These are phyloP conservation scores for Colletotrichum coccodes DNA, from an alignment of 2,329 filamentous ascomycete genomes.

Conservation along the genomic window DNA sequence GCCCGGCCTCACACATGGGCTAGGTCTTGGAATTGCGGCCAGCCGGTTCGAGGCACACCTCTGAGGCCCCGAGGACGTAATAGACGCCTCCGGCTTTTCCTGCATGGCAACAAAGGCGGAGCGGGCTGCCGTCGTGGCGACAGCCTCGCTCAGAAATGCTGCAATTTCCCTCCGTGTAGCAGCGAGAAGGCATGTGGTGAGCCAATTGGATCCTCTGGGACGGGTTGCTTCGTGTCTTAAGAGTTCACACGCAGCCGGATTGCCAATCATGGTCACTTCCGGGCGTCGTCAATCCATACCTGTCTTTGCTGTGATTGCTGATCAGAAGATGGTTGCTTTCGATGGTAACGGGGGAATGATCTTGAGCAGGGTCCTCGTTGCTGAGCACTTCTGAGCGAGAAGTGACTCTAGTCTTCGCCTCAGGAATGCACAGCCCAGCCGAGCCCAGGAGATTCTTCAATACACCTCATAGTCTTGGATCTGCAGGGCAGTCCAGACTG, in stretches of 20 bases:
- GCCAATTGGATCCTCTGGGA: neutral
- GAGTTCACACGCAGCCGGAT: neutral
- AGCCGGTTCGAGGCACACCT: constrained; percentile 14
- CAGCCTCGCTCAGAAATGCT: constrained; percentile 11
- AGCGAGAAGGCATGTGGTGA: neutral
- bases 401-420: neutral
- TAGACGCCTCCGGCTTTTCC: constrained; percentile 9
- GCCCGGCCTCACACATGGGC: neutral
- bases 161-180: neutral
- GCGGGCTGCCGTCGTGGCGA: neutral
- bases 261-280: neutral
- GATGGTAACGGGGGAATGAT: constrained; percentile 9
- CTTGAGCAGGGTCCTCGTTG: neutral
- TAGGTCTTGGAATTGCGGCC: neutral
- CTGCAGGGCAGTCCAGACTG: neutral
- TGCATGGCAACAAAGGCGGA: neutral
- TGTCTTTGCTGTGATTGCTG: neutral
- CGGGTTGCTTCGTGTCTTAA: neutral
- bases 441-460: neutral
- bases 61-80: neutral
- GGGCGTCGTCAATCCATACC: neutral
- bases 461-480: neutral
- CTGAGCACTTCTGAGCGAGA: neutral
- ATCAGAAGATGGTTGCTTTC: neutral
- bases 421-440: constrained; percentile 20